Evolutionary conservation across 176 grass and related monocot genomes (phyloP), one percentile per base, ranked within the genome.

Genomic region (Tillandsia fasciculata): DNA sequence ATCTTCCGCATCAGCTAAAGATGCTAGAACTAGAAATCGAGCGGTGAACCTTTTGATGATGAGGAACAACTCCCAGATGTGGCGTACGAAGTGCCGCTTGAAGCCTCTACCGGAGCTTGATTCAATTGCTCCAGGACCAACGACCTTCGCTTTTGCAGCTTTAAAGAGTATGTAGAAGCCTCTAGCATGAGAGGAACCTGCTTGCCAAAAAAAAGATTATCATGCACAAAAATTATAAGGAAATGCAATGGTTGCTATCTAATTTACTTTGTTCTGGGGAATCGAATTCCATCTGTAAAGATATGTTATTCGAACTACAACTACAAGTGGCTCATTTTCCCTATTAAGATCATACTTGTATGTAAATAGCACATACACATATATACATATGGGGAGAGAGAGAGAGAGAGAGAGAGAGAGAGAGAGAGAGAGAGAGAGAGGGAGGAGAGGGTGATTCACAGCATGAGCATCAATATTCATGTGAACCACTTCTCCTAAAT

Each of bases 151-250:
- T 87, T 92, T 2, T 61, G 83, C 73, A 97, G 80, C 79, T 90
- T 97, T 28, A 92, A 66, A 50, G 89, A 92, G 74, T 80, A 85
- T 12, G 84, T 97, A 42, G 89, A 90, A 3, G 81, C 89, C 66
- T 97, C 94, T 74, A 93, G 75, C 70, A 93, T 89, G 22, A 87
- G 77, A 50, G 94, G 94, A 5, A 99, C 89, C 94, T 93, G 86
- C 27, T 57, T 33, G 33, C 50, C 11, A 20, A 70, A 50, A 70
- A 70, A 61, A 54, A 75, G 15, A 2, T 12, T 1, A 20, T 6
- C 9, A 33, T 8, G 12, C 10, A 3, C 3, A 74, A 20, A 74
- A 11, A 64, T 50, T 3, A 51, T 10, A 8, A 51, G 11, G 33
- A 64, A 26, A 51, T 49, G 14, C 11, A 42, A 15, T 13, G 3